These are phyloP conservation scores for Fusarium armeniacum DNA, from an alignment of 2,329 filamentous ascomycete species.

Conservation along the genomic window DNA sequence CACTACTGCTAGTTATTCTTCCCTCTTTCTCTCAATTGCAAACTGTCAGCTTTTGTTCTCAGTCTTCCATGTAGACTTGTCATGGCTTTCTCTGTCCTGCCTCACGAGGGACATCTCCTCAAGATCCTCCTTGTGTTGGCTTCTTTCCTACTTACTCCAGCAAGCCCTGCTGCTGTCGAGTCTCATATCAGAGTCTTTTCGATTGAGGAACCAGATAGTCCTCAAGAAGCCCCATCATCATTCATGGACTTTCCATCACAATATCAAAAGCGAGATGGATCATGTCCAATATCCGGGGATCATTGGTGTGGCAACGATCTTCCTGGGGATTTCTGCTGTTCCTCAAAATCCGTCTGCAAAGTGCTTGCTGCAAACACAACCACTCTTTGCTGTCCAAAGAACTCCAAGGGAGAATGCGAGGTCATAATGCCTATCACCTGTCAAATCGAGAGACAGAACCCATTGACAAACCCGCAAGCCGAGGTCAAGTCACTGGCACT, in stretches of 20 bases:
- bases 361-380: conserved; percentile 49
- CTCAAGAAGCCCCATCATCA: conserved; percentile 14
- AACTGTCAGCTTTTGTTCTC: conserved; percentile 10
- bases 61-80: conserved; percentile 42
- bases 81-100: conserved; percentile 42
- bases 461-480: conserved; percentile 34
- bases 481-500: conserved; percentile 44
- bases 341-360: conserved; percentile 37
- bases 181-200: conserved; percentile 32
- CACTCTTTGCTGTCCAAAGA: conserved; percentile 46
- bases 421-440: conserved; percentile 46
- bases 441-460: conserved; percentile 38
- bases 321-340: conserved; percentile 46
- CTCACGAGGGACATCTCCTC: conserved; percentile 39
- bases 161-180: conserved; percentile 36
- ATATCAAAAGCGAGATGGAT: conserved; percentile 34
- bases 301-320: conserved; percentile 40
- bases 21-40: conserved; percentile 18
- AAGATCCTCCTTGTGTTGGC: conserved; percentile 42
- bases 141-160: conserved; percentile 39
- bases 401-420: conserved; percentile 30
- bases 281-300: conserved; percentile 40
- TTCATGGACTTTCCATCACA: conserved; percentile 24
- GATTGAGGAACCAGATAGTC: conserved; percentile 24
- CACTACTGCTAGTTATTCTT: conserved; percentile 29